Base-by-base conservation (phyloP, 768 basidiomycete species). In the Boletus sp. region DNA sequence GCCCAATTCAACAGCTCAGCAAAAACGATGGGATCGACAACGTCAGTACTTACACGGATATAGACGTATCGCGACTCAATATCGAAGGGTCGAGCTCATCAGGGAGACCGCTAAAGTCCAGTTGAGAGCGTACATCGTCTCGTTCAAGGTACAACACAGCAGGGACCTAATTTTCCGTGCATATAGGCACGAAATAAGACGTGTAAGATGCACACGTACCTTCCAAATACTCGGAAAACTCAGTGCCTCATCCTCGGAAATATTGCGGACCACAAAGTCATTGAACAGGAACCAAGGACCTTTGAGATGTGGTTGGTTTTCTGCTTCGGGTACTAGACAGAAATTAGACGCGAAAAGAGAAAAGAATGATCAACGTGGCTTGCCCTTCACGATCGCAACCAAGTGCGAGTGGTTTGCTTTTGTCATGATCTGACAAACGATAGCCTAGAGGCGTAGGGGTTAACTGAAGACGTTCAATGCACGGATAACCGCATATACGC, bases 221-320 rank as follows among this genome's bases (percentile, higher is more conserved):
- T 99, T 99, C 96, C 96, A 99, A 46, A 77, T 79, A n/a, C 80
- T 86, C 9, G 89, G 85, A 67, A 97, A 94, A 65, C 87, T 86
- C 56, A 98, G 73, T 1, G 92, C 96, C 64, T 98, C 94, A 35
- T 86, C 81, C 71, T 96, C 90, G 2, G 88, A 77, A 32, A 98
- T 84, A 54, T 91, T 90, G 47, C 79, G 79, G 12, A 99, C 97
- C 1, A 86, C 80, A 67, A 99, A 99, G 67, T 99, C 97, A 67
- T 99, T 99, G 84, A 98, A 98, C 53, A 98, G 72, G 65, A 89
- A 89, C 97, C 97, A 99, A 1, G 85, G 83, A 52, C 83, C 85
- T 24, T 62, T 65, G 18, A 61, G 62, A 51, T 77, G 72, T 1
- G 67, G 55, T 11, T 75, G 66, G 8, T 66, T 71, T 65, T 87